Percentiles rank a stretch among this genome's conserved stretches.
phyloP scores from a whole-genome alignment of 345 rosid species.

The Salix caprea region DNA sequence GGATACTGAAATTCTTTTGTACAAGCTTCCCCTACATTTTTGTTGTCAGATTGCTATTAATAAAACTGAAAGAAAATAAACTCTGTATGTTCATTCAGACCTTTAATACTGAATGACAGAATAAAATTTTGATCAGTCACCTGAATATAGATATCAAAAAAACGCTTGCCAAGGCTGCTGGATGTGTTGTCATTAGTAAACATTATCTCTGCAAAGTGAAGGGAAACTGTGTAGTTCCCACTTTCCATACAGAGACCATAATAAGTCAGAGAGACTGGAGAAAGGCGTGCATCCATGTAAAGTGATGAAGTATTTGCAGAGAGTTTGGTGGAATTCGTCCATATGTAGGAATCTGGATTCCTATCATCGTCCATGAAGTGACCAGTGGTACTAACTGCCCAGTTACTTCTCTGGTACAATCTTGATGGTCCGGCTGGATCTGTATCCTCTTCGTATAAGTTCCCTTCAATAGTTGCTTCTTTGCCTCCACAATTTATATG shows the following conservation, averaged over 20 bases:
- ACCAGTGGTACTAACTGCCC: slow-evolving; percentile 7
- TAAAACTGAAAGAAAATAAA: neutral
- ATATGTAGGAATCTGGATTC: neutral
- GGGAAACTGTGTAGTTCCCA: neutral
- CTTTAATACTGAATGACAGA: too few species aligned
- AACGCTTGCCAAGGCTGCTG: neutral
- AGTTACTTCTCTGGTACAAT: slow-evolving; percentile 1
- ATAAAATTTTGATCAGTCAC: neutral
- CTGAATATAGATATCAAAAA: slow-evolving; percentile 7
- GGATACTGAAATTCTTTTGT: neutral
- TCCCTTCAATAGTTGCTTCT: neutral
- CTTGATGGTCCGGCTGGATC: slow-evolving; percentile 10
- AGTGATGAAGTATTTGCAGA: neutral
- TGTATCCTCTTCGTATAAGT: neutral
- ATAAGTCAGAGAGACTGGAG: neutral
- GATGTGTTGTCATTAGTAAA: neutral
- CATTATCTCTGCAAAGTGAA: slow-evolving; percentile 10
- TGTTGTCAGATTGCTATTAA: too few species aligned
- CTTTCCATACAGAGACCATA: neutral
- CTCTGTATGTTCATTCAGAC: too few species aligned
- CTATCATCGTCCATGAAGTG: neutral
- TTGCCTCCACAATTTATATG: slow-evolving; percentile 1
- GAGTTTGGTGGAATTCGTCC: neutral
- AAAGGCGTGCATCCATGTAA: neutral
- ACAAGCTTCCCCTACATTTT: neutral